Base-by-base conservation (phyloP, 2,329 filamentous ascomycete genomes). In the Sclerotinia borealis region DNA sequence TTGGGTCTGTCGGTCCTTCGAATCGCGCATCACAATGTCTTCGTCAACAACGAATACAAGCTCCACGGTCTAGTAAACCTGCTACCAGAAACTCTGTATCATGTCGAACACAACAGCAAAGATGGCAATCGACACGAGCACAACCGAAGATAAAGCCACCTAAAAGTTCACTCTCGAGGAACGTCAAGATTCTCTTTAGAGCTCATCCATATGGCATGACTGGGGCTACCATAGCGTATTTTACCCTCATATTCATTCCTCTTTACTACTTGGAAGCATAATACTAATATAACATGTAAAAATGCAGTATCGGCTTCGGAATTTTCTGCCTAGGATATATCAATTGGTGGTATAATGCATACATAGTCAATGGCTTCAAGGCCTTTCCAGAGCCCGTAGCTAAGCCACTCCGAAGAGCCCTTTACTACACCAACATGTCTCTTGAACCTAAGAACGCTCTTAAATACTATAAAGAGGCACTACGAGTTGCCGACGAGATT, bases 361-460 rank as follows among this genome's bases (percentile, higher is more conserved):
- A 75, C 54, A 72, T 75, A 34, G 68, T 75, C 34, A 71, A 72
- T 19, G 71, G 79, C 15, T 83, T 81, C 70, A 79, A 82, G 74
- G 81, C 82, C 61, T 86, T 80, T 73, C 91, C 91, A 2, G 84
- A 89, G 48, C 81, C 86, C 1, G 86, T 93, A 39, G 90, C 90
- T 11, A 87, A 89, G 71, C 86, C 90, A 65, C 81, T 99, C 52
- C 90, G 95, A 37, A 85, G 87, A 68, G 95, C 92, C 0, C 79
- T 98, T 31, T 97, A 93, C 78, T 96, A 91, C 76, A 91, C 88
- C 68, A 93, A 95, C 72, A 84, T 89, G 67, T 81, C 85, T 45
- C 83, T 89, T 5, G 88, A 96, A 64, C 86, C 91, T 3, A 83
- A 89, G 64, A 82, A 89, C 61, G 93, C 93, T 0, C 80, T 96